Evolutionary conservation across 2,329 filamentous ascomycete genomes (phyloP), one percentile per base, ranked within the genome.

Genomic region (Clonostachys chloroleuca): DNA sequence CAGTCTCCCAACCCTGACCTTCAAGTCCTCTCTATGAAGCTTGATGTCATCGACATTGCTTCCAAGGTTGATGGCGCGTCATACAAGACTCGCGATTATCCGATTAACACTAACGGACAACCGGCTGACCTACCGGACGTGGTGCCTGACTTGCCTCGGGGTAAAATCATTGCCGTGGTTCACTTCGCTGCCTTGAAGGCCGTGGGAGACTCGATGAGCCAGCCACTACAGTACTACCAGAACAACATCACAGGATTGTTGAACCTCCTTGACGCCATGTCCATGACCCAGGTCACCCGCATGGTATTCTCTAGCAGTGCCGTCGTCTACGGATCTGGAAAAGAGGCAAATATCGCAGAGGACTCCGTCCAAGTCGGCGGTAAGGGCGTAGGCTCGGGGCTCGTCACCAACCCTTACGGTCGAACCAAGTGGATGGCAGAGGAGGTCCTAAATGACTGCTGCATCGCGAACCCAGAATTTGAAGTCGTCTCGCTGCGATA

Each of bases 121-220:
- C 24, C 24, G 9, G 24, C 8, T 30, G 24, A 30, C 24, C 24
- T 30, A 30, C 24, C 24, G 3, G 50, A 58, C 20, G 50, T 54
- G 18, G 50, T 54, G 36, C 51, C 52, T 8, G 24, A 30, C 3
- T 10, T 30, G 24, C 24, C 24, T 30, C 8, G 24, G 9, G 24
- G 24, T 30, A 71, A 66, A 33, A 83, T 86, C 51, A 66, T 68
- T 1, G 82, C 81, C 1, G 81, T 86, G 14, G 84, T 87, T 48
- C 83, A 87, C 57, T 86, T 86, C 53, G 83, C 83, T 13, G 83
- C 83, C 2, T 78, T 80, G 68, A 86, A 86, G 59, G 80, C 82
- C 3, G 81, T 86, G 0, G 74, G 75, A 24, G 82, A 87, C 54
- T 84, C 80, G 40, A 84, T 86, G 50, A 62, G 65, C 30, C 66